Conservation (phyloP, 257 asterid species). For the Galeopsis tetrahit region DNA sequence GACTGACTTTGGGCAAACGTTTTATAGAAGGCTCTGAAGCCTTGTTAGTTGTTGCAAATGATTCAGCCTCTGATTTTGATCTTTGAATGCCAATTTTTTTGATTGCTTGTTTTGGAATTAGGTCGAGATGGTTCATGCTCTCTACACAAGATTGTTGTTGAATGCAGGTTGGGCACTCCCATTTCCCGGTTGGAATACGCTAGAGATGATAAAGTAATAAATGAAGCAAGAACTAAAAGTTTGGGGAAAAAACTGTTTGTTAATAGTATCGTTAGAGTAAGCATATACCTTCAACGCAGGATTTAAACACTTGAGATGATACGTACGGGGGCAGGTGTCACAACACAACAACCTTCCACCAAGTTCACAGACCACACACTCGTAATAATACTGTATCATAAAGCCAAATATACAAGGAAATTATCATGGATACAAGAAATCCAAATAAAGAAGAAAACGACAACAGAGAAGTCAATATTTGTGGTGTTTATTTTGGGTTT, state of each 20-base stretch:
- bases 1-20: slow-evolving; percentile 33
- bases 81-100: slow-evolving; percentile 58
- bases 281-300: slow-evolving; percentile 78
- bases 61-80: slow-evolving; percentile 51
- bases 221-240: slow-evolving; percentile 20
- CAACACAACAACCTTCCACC: slow-evolving; percentile 88
- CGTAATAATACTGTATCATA: slow-evolving; percentile 68
- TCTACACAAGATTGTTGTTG: slow-evolving; percentile 45
- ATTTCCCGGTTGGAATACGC: slow-evolving; percentile 74
- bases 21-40: slow-evolving; percentile 42
- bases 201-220: slow-evolving; percentile 33
- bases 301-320: slow-evolving; percentile 75
- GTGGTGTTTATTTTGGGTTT: too few relatives aligned
- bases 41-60: slow-evolving; percentile 53
- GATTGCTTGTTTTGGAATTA: slow-evolving; percentile 62
- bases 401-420: slow-evolving; percentile 15
- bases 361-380: slow-evolving; percentile 81
- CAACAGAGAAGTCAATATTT: background rate
- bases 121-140: slow-evolving; percentile 47
- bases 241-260: background rate
- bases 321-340: slow-evolving; percentile 83
- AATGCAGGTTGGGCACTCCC: slow-evolving; percentile 76
- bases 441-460: background rate
- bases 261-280: background rate
- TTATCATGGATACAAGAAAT: background rate